Percentiles rank a stretch among this genome's conserved stretches.
Conservation (phyloP, 371 early-diverging fungal species). For the Rhizopus delemar region DNA sequence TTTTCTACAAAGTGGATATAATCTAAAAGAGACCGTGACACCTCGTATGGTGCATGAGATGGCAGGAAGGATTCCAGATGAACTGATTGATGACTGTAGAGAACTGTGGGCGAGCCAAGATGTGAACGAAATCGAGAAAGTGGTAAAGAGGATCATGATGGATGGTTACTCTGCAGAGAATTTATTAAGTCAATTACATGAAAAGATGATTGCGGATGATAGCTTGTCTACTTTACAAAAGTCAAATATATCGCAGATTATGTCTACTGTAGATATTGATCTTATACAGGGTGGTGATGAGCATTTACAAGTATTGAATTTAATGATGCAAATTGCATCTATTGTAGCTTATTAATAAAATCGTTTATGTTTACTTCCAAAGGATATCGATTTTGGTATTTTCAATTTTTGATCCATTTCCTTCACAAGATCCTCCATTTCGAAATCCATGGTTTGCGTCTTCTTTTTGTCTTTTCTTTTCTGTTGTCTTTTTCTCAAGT, state of each 20-base stretch:
- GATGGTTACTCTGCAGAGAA: slow-evolving; percentile 80
- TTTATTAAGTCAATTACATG: slow-evolving; percentile 66
- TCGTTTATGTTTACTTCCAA: slow-evolving; percentile 24
- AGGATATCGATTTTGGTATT: slow-evolving; percentile 40
- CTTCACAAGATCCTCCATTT: slow-evolving; percentile 20
- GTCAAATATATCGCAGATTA: slow-evolving; percentile 58
- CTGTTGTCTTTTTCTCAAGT: slow-evolving; percentile 24
- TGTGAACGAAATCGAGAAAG: slow-evolving; percentile 44
- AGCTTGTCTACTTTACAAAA: slow-evolving; percentile 71
- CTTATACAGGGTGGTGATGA: slow-evolving; percentile 90
- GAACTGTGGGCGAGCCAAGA: slow-evolving; percentile 48
- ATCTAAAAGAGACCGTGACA: slow-evolving; percentile 60
- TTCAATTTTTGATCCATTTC: slow-evolving; percentile 21
- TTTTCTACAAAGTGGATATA: slow-evolving; percentile 84
- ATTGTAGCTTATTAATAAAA: slow-evolving; percentile 30
- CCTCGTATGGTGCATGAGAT: slow-evolving; percentile 71
- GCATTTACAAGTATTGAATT: slow-evolving; percentile 75
- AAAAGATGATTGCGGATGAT: slow-evolving; percentile 60
- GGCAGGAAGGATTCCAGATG: slow-evolving; percentile 74
- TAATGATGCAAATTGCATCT: slow-evolving; percentile 61
- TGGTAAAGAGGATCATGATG: slow-evolving; percentile 57
- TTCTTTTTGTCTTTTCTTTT: background rate
- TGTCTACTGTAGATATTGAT: slow-evolving; percentile 70
- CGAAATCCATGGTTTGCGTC: background rate
- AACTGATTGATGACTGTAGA: slow-evolving; percentile 57